phyloP scores from a whole-genome alignment of 2,329 filamentous ascomycete genomes.

The Cladosporium austrohemisphaericum region DNA sequence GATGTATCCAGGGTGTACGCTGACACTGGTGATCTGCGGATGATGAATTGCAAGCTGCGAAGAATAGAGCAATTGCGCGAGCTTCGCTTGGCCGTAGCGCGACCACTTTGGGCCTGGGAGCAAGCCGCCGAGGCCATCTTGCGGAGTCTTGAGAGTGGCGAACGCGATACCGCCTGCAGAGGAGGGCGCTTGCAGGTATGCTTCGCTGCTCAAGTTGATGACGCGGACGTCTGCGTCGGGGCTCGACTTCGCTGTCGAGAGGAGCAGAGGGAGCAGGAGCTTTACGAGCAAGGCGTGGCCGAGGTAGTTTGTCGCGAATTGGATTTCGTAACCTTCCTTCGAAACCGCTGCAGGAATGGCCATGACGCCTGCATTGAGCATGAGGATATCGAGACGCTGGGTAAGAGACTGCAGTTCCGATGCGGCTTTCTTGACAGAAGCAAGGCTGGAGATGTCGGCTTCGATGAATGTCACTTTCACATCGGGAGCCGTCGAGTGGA shows the following conservation, averaged over 20 bases:
- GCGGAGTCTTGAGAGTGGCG: constrained; percentile 27
- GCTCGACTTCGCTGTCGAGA: constrained; percentile 23
- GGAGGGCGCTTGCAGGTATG: constrained; percentile 18
- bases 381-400: constrained; percentile 28
- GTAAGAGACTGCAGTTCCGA: constrained; percentile 19
- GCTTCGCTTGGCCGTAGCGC: constrained; percentile 46
- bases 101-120: constrained; percentile 27
- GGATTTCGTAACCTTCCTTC: constrained; percentile 32
- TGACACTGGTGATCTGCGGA: constrained; percentile 35
- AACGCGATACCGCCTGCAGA: constrained; percentile 28
- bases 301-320: constrained; percentile 34
- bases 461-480: constrained; percentile 22
- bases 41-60: constrained; percentile 39
- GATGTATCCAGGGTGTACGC: constrained; percentile 43
- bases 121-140: constrained; percentile 16
- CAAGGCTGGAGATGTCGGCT: neutral
- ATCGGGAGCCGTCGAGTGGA: constrained; percentile 32
- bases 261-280: constrained; percentile 27
- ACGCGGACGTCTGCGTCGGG: constrained; percentile 27
- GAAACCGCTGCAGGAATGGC: constrained; percentile 25
- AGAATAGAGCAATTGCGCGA: constrained; percentile 47
- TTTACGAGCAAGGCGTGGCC: constrained; percentile 33
- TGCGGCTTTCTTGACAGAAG: constrained; percentile 28
- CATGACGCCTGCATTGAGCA: constrained; percentile 32
- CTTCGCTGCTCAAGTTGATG: constrained; percentile 29